These are phyloP conservation scores for Trapa incisa DNA, from an alignment of 345 rosid species.

Conservation along the genomic window DNA sequence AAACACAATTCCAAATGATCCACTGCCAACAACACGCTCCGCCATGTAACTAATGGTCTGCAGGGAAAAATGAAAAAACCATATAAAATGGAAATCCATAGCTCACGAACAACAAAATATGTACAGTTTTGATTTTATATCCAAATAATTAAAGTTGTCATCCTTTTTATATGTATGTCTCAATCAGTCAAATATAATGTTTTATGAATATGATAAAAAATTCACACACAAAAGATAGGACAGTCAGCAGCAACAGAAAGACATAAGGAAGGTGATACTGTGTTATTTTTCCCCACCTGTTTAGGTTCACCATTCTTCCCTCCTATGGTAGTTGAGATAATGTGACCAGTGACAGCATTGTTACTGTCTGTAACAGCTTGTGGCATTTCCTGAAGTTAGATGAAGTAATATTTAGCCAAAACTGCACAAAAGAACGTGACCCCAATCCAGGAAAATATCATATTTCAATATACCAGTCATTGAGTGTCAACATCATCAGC, in stretches of 20 bases:
- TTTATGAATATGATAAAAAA: neutral
- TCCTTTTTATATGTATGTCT: neutral
- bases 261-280: neutral
- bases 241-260: too few species aligned
- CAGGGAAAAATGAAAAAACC: neutral
- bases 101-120: neutral
- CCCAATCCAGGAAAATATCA: neutral
- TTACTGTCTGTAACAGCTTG: constrained; percentile 46
- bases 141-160: neutral
- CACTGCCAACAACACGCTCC: constrained; percentile 70
- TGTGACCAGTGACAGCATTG: constrained; percentile 59
- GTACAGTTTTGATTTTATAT: neutral
- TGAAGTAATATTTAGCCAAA: neutral
- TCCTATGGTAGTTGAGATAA: constrained; percentile 67
- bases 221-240: neutral
- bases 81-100: neutral
- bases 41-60: constrained; percentile 90
- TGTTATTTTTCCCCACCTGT: constrained; percentile 23
- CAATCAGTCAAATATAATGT: neutral
- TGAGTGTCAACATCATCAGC: neutral
- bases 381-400: constrained; percentile 43
- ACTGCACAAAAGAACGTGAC: constrained; percentile 1
- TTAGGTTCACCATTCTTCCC: constrained; percentile 87
- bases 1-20: constrained; percentile 74
- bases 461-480: neutral